Evolutionary conservation across 1,284 basidiomycete species (phyloP).

Genomic region (Naganishia sp.): DNA sequence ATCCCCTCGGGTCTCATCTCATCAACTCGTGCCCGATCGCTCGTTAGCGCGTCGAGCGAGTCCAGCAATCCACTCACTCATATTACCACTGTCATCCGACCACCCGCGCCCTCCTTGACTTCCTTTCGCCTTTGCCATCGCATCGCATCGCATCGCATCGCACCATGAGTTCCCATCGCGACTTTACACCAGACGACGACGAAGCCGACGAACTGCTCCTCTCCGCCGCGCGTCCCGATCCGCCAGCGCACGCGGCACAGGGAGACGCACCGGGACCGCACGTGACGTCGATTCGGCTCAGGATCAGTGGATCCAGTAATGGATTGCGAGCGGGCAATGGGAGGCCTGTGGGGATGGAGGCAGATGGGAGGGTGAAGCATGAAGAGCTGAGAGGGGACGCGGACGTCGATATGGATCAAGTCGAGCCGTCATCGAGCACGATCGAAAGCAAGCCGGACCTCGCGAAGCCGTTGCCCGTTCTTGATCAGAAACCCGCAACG

Average conservation of each 20-base stretch:
- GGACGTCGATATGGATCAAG: not conserved
- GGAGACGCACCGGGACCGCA: not conserved
- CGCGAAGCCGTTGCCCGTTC: not conserved
- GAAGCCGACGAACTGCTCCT: slow-evolving; percentile 21
- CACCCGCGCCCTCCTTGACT: too few species aligned
- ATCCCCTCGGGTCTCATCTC: too few species aligned
- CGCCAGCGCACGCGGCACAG: not conserved
- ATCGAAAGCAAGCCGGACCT: not conserved
- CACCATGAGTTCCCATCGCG: slow-evolving; percentile 17
- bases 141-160: too few species aligned
- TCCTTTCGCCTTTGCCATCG: too few species aligned
- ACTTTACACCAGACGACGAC: slow-evolving; percentile 23
- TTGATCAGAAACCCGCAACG: slow-evolving; percentile 1
- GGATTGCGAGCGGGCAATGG: not conserved
- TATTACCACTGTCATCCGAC: too few species aligned
- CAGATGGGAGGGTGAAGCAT: not conserved
- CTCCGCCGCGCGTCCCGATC: not conserved
- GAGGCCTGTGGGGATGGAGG: too few species aligned
- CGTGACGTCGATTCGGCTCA: slow-evolving; percentile 18
- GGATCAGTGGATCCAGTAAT: not conserved
- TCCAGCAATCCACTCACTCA: too few species aligned
- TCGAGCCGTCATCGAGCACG: not conserved
- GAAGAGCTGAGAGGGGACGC: not conserved
- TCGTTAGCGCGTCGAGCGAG: too few species aligned
- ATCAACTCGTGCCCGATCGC: too few species aligned